A percentile compares a stretch with the other conserved stretches of the same genome.
These are phyloP conservation scores for Saturnispora ahearnii DNA, from an alignment of 805 yeast genomes.

Conservation along the genomic window DNA sequence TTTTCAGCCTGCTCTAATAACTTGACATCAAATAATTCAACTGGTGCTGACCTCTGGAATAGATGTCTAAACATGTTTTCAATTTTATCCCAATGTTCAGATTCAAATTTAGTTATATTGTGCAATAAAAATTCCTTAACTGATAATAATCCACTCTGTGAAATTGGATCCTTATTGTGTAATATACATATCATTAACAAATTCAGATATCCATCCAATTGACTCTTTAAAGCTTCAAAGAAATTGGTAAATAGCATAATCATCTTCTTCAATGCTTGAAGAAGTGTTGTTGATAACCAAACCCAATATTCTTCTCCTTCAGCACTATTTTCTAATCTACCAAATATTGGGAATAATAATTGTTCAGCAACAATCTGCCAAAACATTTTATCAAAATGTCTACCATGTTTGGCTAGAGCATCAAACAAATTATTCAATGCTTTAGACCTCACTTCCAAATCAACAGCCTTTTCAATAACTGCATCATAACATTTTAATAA, in stretches of 20 bases:
- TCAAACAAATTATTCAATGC: slow-evolving; percentile 81
- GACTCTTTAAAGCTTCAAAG: slow-evolving; percentile 63
- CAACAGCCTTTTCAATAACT: slow-evolving; percentile 87
- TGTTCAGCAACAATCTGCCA: slow-evolving; percentile 79
- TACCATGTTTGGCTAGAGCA: slow-evolving; percentile 69
- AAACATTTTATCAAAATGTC: slow-evolving; percentile 58
- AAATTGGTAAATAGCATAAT: slow-evolving; percentile 75
- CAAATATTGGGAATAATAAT: slow-evolving; percentile 83
- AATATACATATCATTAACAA: slow-evolving; percentile 82
- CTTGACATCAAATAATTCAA: slow-evolving; percentile 63
- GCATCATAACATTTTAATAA: slow-evolving; percentile 78
- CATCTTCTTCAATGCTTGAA: slow-evolving; percentile 88
- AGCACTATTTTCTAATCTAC: slow-evolving; percentile 68
- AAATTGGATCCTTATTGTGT: slow-evolving; percentile 94
- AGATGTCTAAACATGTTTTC: slow-evolving; percentile 56
- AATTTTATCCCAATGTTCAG: slow-evolving; percentile 66
- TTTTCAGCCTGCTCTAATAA: slow-evolving; percentile 16
- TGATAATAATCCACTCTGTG: slow-evolving; percentile 89
- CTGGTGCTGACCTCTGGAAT: slow-evolving; percentile 79
- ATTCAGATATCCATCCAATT: slow-evolving; percentile 71
- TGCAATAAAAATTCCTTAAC: slow-evolving; percentile 70
- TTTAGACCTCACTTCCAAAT: slow-evolving; percentile 84
- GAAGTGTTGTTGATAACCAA: slow-evolving; percentile 93
- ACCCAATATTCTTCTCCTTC: slow-evolving; percentile 78
- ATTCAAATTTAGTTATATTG: slow-evolving; percentile 56